These are phyloP conservation scores for Boechera retrofracta DNA, from an alignment of 345 rosid genomes.

Conservation along the genomic window DNA sequence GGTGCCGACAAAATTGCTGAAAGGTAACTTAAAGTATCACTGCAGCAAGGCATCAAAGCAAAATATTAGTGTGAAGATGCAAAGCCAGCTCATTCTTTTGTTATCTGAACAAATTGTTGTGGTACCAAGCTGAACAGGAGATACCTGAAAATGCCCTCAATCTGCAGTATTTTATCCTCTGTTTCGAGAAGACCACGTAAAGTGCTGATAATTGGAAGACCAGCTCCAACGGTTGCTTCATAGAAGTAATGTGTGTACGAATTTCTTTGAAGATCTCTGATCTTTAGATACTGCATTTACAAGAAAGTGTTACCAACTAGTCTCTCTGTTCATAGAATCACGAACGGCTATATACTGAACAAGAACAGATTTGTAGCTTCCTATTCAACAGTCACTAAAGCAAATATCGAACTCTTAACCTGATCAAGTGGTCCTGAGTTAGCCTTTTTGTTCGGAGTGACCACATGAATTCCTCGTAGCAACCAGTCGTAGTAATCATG, in stretches of 20 bases:
- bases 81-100: neutral
- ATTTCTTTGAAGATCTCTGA: constrained; percentile 92
- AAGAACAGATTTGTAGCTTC: constrained; percentile 18
- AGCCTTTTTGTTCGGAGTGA: constrained; percentile 94
- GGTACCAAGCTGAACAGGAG: constrained; percentile 10
- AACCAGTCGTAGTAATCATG: constrained; percentile 70
- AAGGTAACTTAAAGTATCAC: constrained; percentile 96
- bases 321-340: neutral
- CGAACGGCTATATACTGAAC: constrained; percentile 8
- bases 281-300: constrained; percentile 69
- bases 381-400: constrained; percentile 3
- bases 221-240: constrained; percentile 99
- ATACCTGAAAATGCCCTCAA: constrained; percentile 98
- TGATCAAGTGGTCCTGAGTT: constrained; percentile 95
- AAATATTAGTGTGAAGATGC: constrained; percentile 18
- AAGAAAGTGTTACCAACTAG: constrained; percentile 26
- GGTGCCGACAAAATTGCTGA: constrained; percentile 74
- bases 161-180: constrained; percentile 84
- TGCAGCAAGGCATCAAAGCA: constrained; percentile 45
- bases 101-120: constrained; percentile 4
- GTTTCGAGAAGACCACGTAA: constrained; percentile 96
- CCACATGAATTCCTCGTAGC: constrained; percentile 80
- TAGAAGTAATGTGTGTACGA: constrained; percentile 97
- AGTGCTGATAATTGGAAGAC: constrained; percentile 97
- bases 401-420: constrained; percentile 49